Conservation (phyloP, 192 early-diverging fungal species). For the Globomyces pollinis-pini region DNA sequence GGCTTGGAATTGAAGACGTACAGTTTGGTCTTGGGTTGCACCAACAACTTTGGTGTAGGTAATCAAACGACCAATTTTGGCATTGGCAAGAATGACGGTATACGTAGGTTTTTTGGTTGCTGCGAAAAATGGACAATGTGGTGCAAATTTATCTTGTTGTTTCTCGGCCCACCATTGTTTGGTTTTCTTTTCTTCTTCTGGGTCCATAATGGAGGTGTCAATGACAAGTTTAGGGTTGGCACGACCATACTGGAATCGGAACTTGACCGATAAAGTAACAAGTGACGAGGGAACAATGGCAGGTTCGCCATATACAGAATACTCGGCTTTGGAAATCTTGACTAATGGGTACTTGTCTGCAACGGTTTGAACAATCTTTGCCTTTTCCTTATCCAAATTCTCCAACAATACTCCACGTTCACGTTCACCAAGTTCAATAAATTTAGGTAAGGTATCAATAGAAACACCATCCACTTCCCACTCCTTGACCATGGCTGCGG, state of each 20-base stretch:
- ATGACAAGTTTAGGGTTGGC: constrained; percentile 20
- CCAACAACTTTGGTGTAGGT: constrained; percentile 59
- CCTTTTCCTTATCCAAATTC: no score
- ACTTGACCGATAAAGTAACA: constrained; percentile 37
- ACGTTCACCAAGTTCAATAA: constrained; percentile 57
- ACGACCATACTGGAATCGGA: constrained; percentile 15
- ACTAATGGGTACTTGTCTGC: constrained; percentile 74
- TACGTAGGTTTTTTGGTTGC: constrained; percentile 67
- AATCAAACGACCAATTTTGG: constrained; percentile 76
- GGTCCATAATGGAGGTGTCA: constrained; percentile 1
- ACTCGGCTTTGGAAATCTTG: constrained; percentile 67
- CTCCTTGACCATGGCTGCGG: constrained; percentile 36
- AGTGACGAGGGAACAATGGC: constrained; percentile 38
- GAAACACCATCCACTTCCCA: neutral
- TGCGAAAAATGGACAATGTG: constrained; percentile 65
- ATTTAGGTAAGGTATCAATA: constrained; percentile 50
- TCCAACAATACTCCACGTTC: constrained; percentile 52
- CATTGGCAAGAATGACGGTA: constrained; percentile 88
- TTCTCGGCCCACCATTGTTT: constrained; percentile 25
- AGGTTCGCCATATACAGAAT: constrained; percentile 53
- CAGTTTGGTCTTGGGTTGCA: constrained; percentile 5
- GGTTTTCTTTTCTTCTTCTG: constrained; percentile 20
- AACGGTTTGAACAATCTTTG: constrained; percentile 42
- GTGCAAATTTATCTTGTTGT: constrained; percentile 20
- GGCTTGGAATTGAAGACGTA: constrained; percentile 88